Evolutionary conservation across 129 eudicot species (phyloP), one percentile per base, ranked within the genome.

Genomic region (Centella asiatica): DNA sequence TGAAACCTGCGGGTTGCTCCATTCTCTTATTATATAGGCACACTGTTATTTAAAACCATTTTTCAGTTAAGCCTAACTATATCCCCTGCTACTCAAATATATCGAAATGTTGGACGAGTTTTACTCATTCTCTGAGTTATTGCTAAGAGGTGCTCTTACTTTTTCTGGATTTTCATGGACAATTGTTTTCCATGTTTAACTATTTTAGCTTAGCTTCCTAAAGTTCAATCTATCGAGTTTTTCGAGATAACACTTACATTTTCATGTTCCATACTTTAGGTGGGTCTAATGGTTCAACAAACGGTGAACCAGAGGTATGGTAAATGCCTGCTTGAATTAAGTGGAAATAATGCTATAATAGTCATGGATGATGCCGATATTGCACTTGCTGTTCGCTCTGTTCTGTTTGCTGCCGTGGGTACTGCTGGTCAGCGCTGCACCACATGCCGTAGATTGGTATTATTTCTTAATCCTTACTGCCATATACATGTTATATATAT

Each of bases 391-490:
- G 94, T 74, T 73, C 98, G 95, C 10, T 87, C 96, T 67, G 84
- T 92, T 70, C 63, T 92, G 57, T 92, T 92, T 82, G 98, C 98
- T 59, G 98, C 98, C 71, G 96, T 92, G 82, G 95, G 98, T 62
- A 92, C 98, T 47, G 98, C 98, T 77, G 96, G 98, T 64, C 98
- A 92, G 70, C 90, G 98, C 68, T 92, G 98, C 81, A 87, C 96
- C 32, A 86, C 98, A 27, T 92, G 98, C 78, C 96, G 96, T 59
- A 84, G 98, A 78, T 79, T 92, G 94, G 98, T 92, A 84, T 40
- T 1, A 17, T 69, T 29, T 9, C 34, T 54, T 23, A 31, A 37
- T 18, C 44, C 40, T 42, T 72, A 27, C 27, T 24, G 5, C 4
- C 17, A 29, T 2, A 11, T 14, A 24, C 14, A 53, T 14, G 58